These are phyloP conservation scores for Orbilia oligospora DNA, from an alignment of 2,329 filamentous ascomycete species.

Conservation along the genomic window DNA sequence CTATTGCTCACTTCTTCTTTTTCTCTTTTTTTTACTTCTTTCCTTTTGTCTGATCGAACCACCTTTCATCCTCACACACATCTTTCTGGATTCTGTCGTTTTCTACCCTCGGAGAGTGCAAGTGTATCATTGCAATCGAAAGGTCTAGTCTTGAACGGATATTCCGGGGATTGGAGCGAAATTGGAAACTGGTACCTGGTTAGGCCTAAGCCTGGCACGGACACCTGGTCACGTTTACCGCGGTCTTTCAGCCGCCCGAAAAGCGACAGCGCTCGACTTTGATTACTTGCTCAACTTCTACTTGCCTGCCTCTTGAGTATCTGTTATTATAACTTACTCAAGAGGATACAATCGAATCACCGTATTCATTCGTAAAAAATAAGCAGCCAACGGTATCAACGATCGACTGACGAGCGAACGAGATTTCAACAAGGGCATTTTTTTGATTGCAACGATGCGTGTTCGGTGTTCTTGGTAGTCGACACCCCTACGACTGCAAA, in stretches of 20 bases:
- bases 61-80: neutral
- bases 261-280: slow-evolving; percentile 3
- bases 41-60: neutral
- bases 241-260: slow-evolving; percentile 39
- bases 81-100: neutral
- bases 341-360: neutral
- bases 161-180: slow-evolving; percentile 2
- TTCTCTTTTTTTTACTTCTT: neutral
- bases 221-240: slow-evolving; percentile 59
- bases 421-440: neutral
- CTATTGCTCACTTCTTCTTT: slow-evolving; percentile 38
- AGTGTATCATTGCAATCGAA: neutral
- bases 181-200: slow-evolving; percentile 9
- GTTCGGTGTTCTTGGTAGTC: slow-evolving; percentile 2
- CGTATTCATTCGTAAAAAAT: neutral
- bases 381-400: neutral
- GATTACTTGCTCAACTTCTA: neutral
- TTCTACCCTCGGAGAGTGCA: neutral
- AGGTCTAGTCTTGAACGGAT: slow-evolving; percentile 4
- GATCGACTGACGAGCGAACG: neutral
- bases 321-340: neutral
- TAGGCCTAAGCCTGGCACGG: slow-evolving; percentile 26
- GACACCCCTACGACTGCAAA: neutral
- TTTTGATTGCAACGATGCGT: neutral
- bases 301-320: neutral